These are phyloP conservation scores for Pythium aristosporum DNA, from an alignment of 352 stramenopile genomes.

Conservation along the genomic window DNA sequence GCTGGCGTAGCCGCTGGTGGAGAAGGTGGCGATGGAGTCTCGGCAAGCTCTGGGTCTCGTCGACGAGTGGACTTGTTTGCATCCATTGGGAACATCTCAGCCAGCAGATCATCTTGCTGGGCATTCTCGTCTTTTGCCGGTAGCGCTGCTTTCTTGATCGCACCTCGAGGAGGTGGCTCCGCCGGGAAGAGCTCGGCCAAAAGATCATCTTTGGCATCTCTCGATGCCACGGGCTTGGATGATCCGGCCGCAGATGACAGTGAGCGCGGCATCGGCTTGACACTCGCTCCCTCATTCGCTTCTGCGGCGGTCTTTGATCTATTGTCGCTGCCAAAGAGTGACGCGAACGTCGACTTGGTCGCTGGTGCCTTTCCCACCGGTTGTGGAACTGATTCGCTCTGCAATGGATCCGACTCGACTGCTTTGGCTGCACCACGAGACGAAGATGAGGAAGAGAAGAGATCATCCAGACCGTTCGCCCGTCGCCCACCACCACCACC, in stretches of 20 bases:
- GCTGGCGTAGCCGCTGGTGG: not conserved
- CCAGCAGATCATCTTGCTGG: constrained; percentile 28
- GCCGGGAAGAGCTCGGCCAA: constrained; percentile 21
- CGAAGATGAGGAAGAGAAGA: constrained; percentile 19
- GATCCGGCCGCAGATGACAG: not conserved
- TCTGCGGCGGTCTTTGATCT: not conserved
- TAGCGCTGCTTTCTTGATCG: not conserved
- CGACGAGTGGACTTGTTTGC: not conserved
- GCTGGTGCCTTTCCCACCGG: not conserved
- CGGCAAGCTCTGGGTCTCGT: not conserved
- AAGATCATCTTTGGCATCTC: constrained; percentile 17
- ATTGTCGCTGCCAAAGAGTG: constrained; percentile 22
- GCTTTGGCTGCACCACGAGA: constrained; percentile 12
- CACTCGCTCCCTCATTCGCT: not conserved
- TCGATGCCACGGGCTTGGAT: not conserved
- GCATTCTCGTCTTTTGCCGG: constrained; percentile 13
- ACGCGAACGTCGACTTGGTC: constrained; percentile 22
- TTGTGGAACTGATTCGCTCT: not conserved
- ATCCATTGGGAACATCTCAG: constrained; percentile 23
- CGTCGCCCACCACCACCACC: not conserved
- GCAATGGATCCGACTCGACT: not conserved
- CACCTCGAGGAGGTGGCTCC: constrained; percentile 1
- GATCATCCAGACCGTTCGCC: constrained; percentile 18
- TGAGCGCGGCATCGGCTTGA: constrained; percentile 10
- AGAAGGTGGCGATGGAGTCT: not conserved